Evolutionary conservation across 345 rosid species (phyloP), one percentile per base, ranked within the genome.

Genomic region (Psidium guajava): DNA sequence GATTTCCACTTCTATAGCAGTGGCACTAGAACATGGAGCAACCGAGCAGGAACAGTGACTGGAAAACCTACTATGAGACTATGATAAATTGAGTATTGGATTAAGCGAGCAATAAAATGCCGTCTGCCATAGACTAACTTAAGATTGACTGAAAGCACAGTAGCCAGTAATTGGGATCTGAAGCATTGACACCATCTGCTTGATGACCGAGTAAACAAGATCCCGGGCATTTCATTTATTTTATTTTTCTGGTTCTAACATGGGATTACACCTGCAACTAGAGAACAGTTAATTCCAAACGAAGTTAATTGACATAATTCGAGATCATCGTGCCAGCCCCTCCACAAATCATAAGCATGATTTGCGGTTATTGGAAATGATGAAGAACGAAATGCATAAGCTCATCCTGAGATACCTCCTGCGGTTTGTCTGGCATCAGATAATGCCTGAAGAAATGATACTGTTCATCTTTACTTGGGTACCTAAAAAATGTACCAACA

Each of bases 361-460:
- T 2, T 2, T 1, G 7, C 11, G 11, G 80, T 36, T 69, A 36
- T 22, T 20, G 47, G 25, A 69, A 36, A 69, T 32, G 80, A 36
- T 20, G 40, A 32, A 69, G 25, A 69, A 57, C 81, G 83, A 53
- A 28, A 59, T 36, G 80, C 80, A 18, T 69, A 13, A 36, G 80
- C 20, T 69, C 42, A 69, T 36, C 77, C 47, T 36, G 24, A 69
- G 80, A 69, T 80, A 96, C 99, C 94, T 93, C 92, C 55, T 90
- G 75, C 44, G 96, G 98, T 82, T 91, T 92, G 57, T 95, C 93
- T 51, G 97, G 93, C 88, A 83, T 92, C 83, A 97, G 90, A 90
- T 95, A 96, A 90, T 97, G 96, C 91, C 93, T 93, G 90, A 95
- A 92, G 91, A 97, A 97, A 91, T 92, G 94, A 90, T 88, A 90